A percentile compares a stretch with the other conserved stretches of the same genome.
phyloP scores from a whole-genome alignment of 179 eudicot genomes.

The Patellifolia procumbens region DNA sequence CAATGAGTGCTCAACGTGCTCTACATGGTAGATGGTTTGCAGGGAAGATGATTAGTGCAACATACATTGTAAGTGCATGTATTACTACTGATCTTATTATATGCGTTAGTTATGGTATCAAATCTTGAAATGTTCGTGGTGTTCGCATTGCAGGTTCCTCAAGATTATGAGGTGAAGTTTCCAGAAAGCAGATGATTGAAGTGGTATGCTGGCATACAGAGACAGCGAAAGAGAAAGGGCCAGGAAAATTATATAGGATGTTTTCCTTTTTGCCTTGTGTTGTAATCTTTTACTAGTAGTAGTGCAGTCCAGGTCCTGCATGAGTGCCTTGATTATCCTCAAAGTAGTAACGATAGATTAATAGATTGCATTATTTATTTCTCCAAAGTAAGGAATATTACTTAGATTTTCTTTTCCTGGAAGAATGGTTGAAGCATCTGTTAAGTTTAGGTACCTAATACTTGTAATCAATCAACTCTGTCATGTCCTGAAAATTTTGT shows the following conservation, averaged over 20 bases:
- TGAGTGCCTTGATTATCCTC: neutral
- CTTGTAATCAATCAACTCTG: slow-evolving; percentile 3
- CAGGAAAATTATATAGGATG: neutral
- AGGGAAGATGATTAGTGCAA: slow-evolving; percentile 91
- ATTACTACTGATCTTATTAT: neutral
- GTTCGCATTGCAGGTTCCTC: slow-evolving; percentile 54
- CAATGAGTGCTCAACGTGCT: slow-evolving; percentile 67
- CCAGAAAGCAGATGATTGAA: slow-evolving; percentile 48
- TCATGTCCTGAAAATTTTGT: slow-evolving; percentile 5
- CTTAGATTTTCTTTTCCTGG: neutral
- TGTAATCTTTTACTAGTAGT: neutral
- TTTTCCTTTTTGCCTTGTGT: neutral
- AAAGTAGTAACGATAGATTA: neutral
- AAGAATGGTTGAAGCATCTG: neutral
- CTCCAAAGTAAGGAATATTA: neutral
- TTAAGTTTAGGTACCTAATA: neutral
- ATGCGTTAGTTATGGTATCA: neutral
- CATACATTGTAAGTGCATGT: slow-evolving; percentile 59
- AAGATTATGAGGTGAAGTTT: slow-evolving; percentile 65
- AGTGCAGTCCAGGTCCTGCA: slow-evolving; percentile 8
- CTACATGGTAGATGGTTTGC: slow-evolving; percentile 96
- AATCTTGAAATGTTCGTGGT: neutral
- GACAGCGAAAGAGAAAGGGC: neutral
- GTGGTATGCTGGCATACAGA: neutral
- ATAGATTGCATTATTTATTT: neutral